Evolutionary conservation across 2,329 filamentous ascomycete genomes (phyloP).

Genomic region (Chaetomium strumarium): DNA sequence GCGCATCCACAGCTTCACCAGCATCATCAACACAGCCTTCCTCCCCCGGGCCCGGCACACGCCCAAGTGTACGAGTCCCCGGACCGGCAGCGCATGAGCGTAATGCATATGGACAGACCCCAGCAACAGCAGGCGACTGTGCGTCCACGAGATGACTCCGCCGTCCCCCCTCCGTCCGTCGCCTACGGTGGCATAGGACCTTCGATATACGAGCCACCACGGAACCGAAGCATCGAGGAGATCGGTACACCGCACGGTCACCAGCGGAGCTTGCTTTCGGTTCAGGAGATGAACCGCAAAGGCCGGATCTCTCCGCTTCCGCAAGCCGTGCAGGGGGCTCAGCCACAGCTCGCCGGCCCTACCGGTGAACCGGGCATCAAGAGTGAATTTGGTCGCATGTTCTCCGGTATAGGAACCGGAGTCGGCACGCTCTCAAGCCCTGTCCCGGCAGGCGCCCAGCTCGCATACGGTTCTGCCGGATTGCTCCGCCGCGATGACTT

Average conservation of each 20-base stretch:
- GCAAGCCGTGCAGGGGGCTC: constrained; percentile 88
- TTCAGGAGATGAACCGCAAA: constrained; percentile 75
- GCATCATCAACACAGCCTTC: constrained; percentile 33
- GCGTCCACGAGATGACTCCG: constrained; percentile 43
- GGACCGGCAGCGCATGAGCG: constrained; percentile 42
- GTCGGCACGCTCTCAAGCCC: constrained; percentile 49
- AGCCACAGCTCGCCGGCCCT: constrained; percentile 71
- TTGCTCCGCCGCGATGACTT: constrained; percentile 49
- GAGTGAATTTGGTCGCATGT: constrained; percentile 91
- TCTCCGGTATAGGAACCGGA: constrained; percentile 75
- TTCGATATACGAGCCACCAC: constrained; percentile 39
- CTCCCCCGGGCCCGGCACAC: constrained; percentile 29
- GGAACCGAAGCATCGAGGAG: constrained; percentile 42
- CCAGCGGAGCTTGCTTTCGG: constrained; percentile 63
- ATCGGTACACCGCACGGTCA: constrained; percentile 52
- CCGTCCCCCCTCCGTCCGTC: constrained; percentile 42
- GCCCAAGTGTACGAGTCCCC: constrained; percentile 44
- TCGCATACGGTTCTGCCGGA: constrained; percentile 43
- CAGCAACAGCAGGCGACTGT: constrained; percentile 33
- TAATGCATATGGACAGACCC: constrained; percentile 31
- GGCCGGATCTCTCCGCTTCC: constrained; percentile 83
- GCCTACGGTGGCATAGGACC: constrained; percentile 42
- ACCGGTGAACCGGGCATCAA: constrained; percentile 84
- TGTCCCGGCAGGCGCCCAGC: constrained; percentile 36
- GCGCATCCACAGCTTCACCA: constrained; percentile 29